Evolutionary conservation across 192 early-diverging fungal species (phyloP).

Genomic region (Gonapodya sp.): DNA sequence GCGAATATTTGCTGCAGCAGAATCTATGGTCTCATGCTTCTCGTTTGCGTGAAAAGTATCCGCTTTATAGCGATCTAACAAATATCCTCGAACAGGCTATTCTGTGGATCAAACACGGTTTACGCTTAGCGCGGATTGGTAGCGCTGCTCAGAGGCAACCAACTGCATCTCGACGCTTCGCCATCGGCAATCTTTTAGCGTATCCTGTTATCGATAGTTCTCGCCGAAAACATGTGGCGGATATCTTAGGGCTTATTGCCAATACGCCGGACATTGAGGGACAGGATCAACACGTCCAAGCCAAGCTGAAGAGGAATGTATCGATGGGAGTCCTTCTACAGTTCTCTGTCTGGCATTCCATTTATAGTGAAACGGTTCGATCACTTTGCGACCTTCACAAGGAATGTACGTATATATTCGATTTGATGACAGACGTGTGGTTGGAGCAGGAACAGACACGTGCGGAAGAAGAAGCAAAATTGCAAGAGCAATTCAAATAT

Average conservation of each 20-base stretch:
- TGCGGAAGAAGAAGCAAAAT: not conserved
- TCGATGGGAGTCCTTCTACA: not conserved
- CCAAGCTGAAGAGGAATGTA: not conserved
- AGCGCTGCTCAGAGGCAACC: not conserved
- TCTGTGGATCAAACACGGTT: conserved; percentile 64
- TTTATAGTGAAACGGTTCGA: not conserved
- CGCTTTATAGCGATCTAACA: conserved; percentile 63
- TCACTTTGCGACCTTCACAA: not conserved
- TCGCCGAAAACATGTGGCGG: conserved; percentile 7
- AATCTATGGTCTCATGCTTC: conserved; percentile 54
- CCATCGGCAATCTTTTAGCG: not conserved
- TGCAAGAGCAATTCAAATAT: not conserved
- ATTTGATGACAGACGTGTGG: not conserved
- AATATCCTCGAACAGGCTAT: conserved; percentile 59
- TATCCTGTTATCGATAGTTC: conserved; percentile 20
- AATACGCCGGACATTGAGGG: too few species aligned
- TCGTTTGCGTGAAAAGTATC: conserved; percentile 55
- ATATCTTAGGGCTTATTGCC: too few species aligned
- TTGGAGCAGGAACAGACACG: not conserved
- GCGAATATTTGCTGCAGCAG: conserved; percentile 59
- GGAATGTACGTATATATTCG: not conserved
- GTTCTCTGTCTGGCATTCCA: not conserved
- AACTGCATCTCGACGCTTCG: not conserved
- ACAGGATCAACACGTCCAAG: not conserved
- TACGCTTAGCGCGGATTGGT: conserved; percentile 29